These are phyloP conservation scores for Hypoxylon sp. DNA, from an alignment of 2,329 filamentous ascomycete species.

Conservation along the genomic window DNA sequence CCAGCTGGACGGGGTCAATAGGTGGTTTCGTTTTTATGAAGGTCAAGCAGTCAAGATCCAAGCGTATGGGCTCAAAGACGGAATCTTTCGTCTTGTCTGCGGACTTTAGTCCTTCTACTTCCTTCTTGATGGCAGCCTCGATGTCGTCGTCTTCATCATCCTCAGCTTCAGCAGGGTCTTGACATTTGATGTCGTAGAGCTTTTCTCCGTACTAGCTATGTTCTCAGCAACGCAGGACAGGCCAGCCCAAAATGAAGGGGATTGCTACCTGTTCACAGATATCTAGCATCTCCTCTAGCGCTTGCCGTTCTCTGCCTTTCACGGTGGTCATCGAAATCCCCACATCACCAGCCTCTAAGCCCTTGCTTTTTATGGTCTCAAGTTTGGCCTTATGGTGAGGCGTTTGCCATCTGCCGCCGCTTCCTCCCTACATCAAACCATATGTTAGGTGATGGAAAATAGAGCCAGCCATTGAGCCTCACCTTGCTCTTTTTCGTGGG, in stretches of 20 bases:
- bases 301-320: slow-evolving; percentile 78
- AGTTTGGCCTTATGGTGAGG: slow-evolving; percentile 69
- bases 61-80: slow-evolving; percentile 67
- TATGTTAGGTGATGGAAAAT: background rate
- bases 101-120: slow-evolving; percentile 74
- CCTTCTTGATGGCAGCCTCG: slow-evolving; percentile 79
- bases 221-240: slow-evolving; percentile 26
- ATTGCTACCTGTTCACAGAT: slow-evolving; percentile 75
- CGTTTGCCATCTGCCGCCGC: slow-evolving; percentile 73
- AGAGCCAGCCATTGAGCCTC: slow-evolving; percentile 11
- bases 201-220: slow-evolving; percentile 73
- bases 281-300: slow-evolving; percentile 75
- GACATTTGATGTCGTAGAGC: slow-evolving; percentile 67
- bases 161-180: slow-evolving; percentile 54
- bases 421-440: slow-evolving; percentile 61
- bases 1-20: slow-evolving; percentile 70
- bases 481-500: slow-evolving; percentile 58
- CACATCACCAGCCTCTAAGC: slow-evolving; percentile 76
- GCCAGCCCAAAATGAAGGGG: background rate
- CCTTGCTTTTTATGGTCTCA: slow-evolving; percentile 56
- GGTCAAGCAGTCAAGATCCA: slow-evolving; percentile 73
- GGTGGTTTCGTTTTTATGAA: slow-evolving; percentile 72
- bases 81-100: slow-evolving; percentile 60
- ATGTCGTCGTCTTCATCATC: slow-evolving; percentile 73
- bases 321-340: slow-evolving; percentile 86